A percentile compares a stretch with the other conserved stretches of the same genome.
phyloP scores from a whole-genome alignment of 306 rosid species.

The Acacia acuminata region DNA sequence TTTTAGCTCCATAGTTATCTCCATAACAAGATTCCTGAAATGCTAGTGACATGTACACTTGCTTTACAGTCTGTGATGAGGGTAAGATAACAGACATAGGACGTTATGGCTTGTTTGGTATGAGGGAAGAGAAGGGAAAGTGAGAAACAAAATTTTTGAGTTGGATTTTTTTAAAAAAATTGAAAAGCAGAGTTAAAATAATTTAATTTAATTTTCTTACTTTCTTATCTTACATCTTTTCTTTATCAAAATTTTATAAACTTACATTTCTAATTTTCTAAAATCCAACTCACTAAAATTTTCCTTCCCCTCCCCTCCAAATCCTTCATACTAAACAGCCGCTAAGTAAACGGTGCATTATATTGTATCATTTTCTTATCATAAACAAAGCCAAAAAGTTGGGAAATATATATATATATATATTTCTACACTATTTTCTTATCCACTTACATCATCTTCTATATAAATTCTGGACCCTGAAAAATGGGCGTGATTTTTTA shows the following conservation, averaged over 20 bases:
- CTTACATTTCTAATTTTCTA: no score
- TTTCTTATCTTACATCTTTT: no score
- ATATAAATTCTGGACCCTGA: not conserved
- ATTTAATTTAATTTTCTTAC: no score
- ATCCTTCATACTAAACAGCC: not conserved
- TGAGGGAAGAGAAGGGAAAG: no score
- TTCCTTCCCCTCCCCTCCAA: no score
- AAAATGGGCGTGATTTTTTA: not conserved
- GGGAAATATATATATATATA: not conserved
- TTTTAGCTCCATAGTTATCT: constrained; percentile 37
- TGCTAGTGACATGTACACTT: constrained; percentile 17
- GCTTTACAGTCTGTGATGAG: constrained; percentile 2
- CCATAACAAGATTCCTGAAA: constrained; percentile 37
- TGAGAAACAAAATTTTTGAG: no score
- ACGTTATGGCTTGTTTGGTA: no score
- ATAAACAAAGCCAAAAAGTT: not conserved
- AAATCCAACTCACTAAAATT: no score
- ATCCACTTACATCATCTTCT: not conserved
- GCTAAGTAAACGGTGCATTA: not conserved
- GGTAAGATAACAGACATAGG: not conserved
- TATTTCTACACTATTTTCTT: not conserved
- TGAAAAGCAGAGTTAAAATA: no score
- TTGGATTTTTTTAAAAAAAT: no score
- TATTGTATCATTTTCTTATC: not conserved
- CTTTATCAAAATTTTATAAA: no score